Conservation (phyloP, 306 rosid genomes). For the Cucumis sativus region DNA sequence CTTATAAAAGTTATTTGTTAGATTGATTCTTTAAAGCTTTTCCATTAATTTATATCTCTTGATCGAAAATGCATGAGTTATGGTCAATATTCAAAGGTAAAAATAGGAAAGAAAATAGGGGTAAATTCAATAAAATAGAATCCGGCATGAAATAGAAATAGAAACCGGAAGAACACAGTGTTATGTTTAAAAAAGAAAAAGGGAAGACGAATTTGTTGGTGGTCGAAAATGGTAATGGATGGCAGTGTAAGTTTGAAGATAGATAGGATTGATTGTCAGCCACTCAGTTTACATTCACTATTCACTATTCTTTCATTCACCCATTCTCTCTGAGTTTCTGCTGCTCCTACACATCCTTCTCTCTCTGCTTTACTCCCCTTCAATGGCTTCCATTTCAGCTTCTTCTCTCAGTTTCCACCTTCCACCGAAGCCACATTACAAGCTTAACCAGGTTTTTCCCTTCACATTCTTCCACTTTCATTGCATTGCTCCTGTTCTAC, state of each 20-base stretch:
- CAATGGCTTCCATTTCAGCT: constrained; percentile 57
- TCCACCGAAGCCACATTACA: constrained; percentile 19
- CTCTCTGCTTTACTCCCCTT: background rate
- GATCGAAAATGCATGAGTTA: background rate
- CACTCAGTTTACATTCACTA: background rate
- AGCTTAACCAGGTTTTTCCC: constrained; percentile 20
- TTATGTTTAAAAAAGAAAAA: background rate
- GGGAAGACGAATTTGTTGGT: background rate
- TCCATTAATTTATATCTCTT: no score
- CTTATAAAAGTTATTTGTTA: no score
- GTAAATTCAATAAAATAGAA: no score
- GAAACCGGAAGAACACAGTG: no score
- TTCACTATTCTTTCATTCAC: background rate
- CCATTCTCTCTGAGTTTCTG: background rate
- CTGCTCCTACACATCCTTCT: background rate
- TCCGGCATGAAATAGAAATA: no score
- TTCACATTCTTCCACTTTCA: background rate
- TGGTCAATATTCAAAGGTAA: no score
- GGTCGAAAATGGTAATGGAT: background rate
- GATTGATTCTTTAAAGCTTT: no score
- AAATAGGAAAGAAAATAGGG: no score
- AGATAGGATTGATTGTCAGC: background rate
- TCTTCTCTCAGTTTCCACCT: constrained; percentile 29
- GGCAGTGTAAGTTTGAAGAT: background rate
- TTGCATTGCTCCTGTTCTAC: background rate